Base-by-base conservation (phyloP, 306 rosid species). In the Castanea sativa region DNA sequence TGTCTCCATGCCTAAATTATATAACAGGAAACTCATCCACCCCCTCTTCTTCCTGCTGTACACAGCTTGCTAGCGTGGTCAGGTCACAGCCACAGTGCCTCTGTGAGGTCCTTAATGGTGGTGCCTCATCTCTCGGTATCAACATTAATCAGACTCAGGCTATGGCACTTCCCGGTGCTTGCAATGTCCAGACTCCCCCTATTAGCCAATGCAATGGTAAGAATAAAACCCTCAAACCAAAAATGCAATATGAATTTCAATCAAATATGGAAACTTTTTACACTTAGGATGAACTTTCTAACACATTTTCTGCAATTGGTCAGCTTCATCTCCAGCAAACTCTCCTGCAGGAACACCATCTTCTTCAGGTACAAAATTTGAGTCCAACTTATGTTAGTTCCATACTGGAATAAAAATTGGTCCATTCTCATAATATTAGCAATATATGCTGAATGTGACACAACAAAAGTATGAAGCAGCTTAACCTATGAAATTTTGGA, bases 61-160 rank as follows among this genome's bases (percentile, higher is more conserved):
- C 93, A 0, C 89, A 85, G 68, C 90, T 91, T 58, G 83, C 86
- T 21, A 78, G 10, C 30, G 88, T 89, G 33, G 83, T 89, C 35
- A 78, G 78, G 5, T 85, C 96, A 49, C 88, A 84, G 16, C 91
- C 91, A 11, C 88, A 58, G 30, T 91, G 96, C 56, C 81, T 91
- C 2, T 91, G 96, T 63, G 86, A 88, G 67, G 90, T 89, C 70
- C 82, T 91, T n/a, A 82, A 69, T 1, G 87, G 90, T 8, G 83
- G 70, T 35, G 86, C 83, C 14, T 82, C 89, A 0, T 82, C 89
- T 1, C 41, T 82, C 29, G 91, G 87, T 61, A 75, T 89, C 55
- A 81, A 84, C 79, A 76, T 91, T 57, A 91, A 91, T 83, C 91
- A 85, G 74, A 89, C 96, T 77, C 85, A 6, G 29, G 96, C 89